phyloP scores from a whole-genome alignment of 441 rosid species.

The Euphorbia corollata region DNA sequence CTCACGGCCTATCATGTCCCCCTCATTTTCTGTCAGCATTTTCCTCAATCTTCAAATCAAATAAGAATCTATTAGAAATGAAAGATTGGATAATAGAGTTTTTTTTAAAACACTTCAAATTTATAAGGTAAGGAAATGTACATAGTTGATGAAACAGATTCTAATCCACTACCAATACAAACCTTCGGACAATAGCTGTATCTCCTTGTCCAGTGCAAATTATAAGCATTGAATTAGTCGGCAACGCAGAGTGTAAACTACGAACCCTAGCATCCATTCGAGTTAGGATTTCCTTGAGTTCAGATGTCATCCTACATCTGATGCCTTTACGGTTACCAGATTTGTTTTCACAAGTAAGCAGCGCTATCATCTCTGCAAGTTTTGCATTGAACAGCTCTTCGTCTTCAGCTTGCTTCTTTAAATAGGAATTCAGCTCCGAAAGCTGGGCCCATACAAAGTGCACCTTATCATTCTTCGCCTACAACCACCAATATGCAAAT shows the following conservation, averaged over 20 bases:
- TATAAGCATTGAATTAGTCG: slow-evolving; percentile 73
- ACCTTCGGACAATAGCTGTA: slow-evolving; percentile 78
- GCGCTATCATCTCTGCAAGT: slow-evolving; percentile 72
- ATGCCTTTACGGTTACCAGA: slow-evolving; percentile 32
- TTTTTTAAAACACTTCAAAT: not conserved
- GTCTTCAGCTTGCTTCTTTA: slow-evolving; percentile 58
- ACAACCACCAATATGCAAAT: slow-evolving; percentile 18
- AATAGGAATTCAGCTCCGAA: slow-evolving; percentile 64
- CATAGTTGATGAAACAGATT: not conserved
- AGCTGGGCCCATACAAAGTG: slow-evolving; percentile 90
- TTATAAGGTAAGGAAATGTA: not conserved
- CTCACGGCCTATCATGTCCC: slow-evolving; percentile 47
- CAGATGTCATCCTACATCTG: slow-evolving; percentile 38
- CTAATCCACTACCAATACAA: slow-evolving; percentile 6
- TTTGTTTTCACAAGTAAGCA: slow-evolving; percentile 61
- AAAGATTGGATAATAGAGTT: slow-evolving; percentile 5
- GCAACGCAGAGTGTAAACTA: slow-evolving; percentile 49
- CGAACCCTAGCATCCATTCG: slow-evolving; percentile 48
- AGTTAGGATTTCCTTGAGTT: slow-evolving; percentile 55
- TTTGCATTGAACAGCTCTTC: slow-evolving; percentile 51
- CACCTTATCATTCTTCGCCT: slow-evolving; percentile 62
- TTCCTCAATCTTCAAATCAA: slow-evolving; percentile 48
- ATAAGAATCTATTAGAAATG: not conserved
- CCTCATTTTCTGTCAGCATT: slow-evolving; percentile 55
- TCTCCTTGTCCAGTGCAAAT: slow-evolving; percentile 97